Conservation (phyloP, 768 basidiomycete genomes). For the Pisolithus microcarpus region DNA sequence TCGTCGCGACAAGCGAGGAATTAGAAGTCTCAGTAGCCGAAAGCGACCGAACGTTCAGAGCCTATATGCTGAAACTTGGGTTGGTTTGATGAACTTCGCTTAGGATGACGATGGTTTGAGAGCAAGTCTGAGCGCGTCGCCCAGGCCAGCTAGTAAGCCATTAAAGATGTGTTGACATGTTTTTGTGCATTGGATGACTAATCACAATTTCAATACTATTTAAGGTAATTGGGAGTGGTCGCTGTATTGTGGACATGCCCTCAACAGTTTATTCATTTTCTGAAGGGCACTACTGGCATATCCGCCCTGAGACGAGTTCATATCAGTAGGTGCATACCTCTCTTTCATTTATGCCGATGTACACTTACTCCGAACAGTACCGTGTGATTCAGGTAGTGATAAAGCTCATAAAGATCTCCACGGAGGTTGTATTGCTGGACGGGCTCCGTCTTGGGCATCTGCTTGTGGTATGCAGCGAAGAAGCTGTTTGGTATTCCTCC, state of each 20-base stretch:
- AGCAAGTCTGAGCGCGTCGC: conserved; percentile 14
- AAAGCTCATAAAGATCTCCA: conserved; percentile 66
- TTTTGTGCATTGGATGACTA: neutral
- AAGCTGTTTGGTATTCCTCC: conserved; percentile 65
- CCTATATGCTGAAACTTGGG: neutral
- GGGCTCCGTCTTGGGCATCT: conserved; percentile 59
- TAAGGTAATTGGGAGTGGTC: too few relatives aligned
- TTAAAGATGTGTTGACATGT: conserved; percentile 26
- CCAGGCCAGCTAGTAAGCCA: conserved; percentile 14
- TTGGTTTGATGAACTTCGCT: neutral
- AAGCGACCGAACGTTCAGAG: neutral
- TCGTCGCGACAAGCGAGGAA: neutral
- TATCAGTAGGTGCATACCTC: neutral
- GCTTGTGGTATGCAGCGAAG: conserved; percentile 56
- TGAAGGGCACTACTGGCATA: conserved; percentile 49
- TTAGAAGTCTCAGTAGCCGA: neutral
- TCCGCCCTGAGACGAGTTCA: conserved; percentile 25
- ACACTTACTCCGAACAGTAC: conserved; percentile 65
- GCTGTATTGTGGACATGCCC: conserved; percentile 22
- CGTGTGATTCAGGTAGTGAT: conserved; percentile 79
- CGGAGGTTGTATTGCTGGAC: conserved; percentile 57
- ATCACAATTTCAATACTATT: neutral
- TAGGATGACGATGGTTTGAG: conserved; percentile 6
- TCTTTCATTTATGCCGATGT: neutral
- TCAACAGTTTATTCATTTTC: conserved; percentile 40